Conservation (phyloP, 306 rosid genomes). For the Castanea crenata region DNA sequence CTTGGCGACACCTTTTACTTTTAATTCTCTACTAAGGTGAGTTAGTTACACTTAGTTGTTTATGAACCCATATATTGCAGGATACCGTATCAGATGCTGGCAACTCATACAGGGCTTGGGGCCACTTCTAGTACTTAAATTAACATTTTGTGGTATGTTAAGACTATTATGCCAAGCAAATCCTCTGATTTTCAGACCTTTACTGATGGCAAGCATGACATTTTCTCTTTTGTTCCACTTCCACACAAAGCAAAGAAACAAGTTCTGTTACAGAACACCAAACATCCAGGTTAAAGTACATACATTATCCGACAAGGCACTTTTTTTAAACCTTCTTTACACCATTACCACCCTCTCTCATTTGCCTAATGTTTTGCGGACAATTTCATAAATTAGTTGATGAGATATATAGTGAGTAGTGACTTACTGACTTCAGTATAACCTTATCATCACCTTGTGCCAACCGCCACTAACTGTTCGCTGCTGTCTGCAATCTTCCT, state of each 20-base stretch:
- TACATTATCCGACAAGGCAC: no score
- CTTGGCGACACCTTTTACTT: slow-evolving; percentile 15
- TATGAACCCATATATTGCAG: not conserved
- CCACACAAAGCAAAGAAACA: no score
- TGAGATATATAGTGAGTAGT: no score
- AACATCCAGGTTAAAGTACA: no score
- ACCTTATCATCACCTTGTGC: no score
- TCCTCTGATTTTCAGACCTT: not conserved
- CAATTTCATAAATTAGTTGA: no score
- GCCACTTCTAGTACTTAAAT: not conserved
- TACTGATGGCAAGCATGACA: not conserved
- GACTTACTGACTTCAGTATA: no score
- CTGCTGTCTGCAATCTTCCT: not conserved
- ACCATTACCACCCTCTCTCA: no score
- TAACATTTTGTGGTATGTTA: not conserved
- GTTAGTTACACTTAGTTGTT: no score
- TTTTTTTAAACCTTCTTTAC: no score
- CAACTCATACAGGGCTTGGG: not conserved
- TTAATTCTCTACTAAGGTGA: not conserved
- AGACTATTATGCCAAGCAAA: not conserved
- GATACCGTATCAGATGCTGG: slow-evolving; percentile 16
- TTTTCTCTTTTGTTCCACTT: not conserved
- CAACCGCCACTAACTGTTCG: not conserved
- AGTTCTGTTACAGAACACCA: no score
- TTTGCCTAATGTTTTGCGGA: no score